Evolutionary conservation across 768 basidiomycete species (phyloP), one percentile per base, ranked within the genome.

Genomic region (Asterophora parasitica): DNA sequence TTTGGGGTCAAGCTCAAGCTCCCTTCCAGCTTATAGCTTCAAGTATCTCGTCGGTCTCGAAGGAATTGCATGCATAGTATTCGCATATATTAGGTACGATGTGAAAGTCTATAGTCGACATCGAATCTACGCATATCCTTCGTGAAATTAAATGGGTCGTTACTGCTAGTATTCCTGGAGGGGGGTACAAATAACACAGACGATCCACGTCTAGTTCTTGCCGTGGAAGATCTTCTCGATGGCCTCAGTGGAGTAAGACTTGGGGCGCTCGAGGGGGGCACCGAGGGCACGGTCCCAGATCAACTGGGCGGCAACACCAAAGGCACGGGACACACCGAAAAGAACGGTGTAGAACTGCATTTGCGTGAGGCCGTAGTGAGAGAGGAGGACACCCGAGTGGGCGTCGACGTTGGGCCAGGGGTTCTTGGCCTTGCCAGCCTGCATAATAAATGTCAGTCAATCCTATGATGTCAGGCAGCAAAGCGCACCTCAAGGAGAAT

Each of bases 311-410:
- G 87, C 80, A 47, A 92, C 90, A 71, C 89, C 89, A 57, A 92
- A 89, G 13, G 89, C 92, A 63, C 92, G 87, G n/a, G 91, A 94
- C 7, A 96, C 89, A 74, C 92, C 93, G 67, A 96, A 96, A 51
- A 96, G 76, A 47, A 98, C 95, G 56, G 94, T 97, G 74, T 97
- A 97, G 78, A 88, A 97, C 64, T 91, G 81, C 86, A 94, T 92
- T 68, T 94, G 82, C 53, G 77, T 80, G 46, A 95, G 72, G 41
- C 91, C 91, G 60, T 92, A 93, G 70, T 93, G 74, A 23, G 86
- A 85, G 16, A 94, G 71, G 38, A 94, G 80, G 44, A 82, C 89
- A 69, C 91, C 92, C 12, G 95, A 97, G 74, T 95, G 93, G 42
- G 94, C 92, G 65, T 97, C 94, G 48, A 98, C 94, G 66, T 97